These are phyloP conservation scores for Venturia pyrina DNA, from an alignment of 2,329 filamentous ascomycete species.

Conservation along the genomic window DNA sequence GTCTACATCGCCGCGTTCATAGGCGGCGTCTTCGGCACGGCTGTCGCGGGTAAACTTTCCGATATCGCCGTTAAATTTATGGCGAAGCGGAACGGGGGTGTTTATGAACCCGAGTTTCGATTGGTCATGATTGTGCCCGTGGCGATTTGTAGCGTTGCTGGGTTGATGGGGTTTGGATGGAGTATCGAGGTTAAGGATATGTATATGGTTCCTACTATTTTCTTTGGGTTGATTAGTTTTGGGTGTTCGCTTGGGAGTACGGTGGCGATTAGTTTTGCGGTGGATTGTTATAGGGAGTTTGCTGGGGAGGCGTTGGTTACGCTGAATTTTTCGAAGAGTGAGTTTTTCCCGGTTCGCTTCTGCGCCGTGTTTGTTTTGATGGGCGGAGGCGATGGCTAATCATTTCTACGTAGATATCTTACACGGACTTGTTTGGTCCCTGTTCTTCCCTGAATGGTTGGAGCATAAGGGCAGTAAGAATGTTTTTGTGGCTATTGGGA, in stretches of 20 bases:
- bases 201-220: slow-evolving; percentile 87
- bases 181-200: slow-evolving; percentile 61
- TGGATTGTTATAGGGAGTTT: slow-evolving; percentile 88
- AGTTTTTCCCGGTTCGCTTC: slow-evolving; percentile 18
- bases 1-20: slow-evolving; percentile 87
- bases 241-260: slow-evolving; percentile 84
- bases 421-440: slow-evolving; percentile 76
- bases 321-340: slow-evolving; percentile 84
- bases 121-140: slow-evolving; percentile 81
- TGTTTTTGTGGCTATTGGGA: slow-evolving; percentile 73
- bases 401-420: slow-evolving; percentile 50
- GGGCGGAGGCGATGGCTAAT: not conserved
- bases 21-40: slow-evolving; percentile 78
- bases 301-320: slow-evolving; percentile 91
- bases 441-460: slow-evolving; percentile 84
- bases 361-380: too few species aligned
- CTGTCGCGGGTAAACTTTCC: slow-evolving; percentile 77
- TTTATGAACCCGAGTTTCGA: slow-evolving; percentile 92
- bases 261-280: slow-evolving; percentile 85
- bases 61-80: slow-evolving; percentile 76
- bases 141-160: slow-evolving; percentile 64
- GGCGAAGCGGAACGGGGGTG: slow-evolving; percentile 72
- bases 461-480: slow-evolving; percentile 60
- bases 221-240: slow-evolving; percentile 87
- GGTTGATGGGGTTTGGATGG: slow-evolving; percentile 94